A percentile compares a stretch with the other conserved stretches of the same genome.
These are phyloP conservation scores for Fagopyrum esculentum DNA, from an alignment of 148 eudicot species.

Conservation along the genomic window DNA sequence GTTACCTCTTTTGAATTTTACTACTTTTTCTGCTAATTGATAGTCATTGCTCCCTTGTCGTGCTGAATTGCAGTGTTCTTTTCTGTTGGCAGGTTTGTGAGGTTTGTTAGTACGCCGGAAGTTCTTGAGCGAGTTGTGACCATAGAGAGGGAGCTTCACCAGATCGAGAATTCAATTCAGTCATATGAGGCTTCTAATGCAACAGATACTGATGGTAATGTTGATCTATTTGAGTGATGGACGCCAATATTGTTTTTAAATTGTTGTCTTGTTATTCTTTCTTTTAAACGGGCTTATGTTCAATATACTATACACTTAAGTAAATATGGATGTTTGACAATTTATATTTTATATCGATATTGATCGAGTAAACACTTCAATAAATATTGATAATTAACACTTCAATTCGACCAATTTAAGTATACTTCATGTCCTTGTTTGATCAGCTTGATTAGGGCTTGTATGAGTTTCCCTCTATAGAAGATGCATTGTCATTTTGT, in stretches of 20 bases:
- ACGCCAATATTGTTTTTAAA: neutral
- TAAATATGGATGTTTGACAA: neutral
- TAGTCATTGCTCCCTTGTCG: neutral
- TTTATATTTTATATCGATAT: neutral
- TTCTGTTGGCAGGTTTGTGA: slow-evolving; percentile 52
- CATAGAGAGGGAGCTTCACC: slow-evolving; percentile 63
- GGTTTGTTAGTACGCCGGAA: slow-evolving; percentile 74
- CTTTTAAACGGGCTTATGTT: neutral
- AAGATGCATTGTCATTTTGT: neutral
- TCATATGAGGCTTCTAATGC: slow-evolving; percentile 42
- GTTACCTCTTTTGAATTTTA: slow-evolving; percentile 18
- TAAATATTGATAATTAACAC: neutral
- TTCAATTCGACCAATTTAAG: neutral
- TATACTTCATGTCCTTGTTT: neutral
- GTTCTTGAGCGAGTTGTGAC: slow-evolving; percentile 71
- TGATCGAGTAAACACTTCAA: neutral
- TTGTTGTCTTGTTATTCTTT: slow-evolving; percentile 6
- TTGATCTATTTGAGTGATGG: neutral
- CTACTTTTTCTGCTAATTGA: neutral
- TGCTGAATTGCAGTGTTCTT: slow-evolving; percentile 8
- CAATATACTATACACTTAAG: neutral
- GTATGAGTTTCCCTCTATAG: slow-evolving; percentile 1
- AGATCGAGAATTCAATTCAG: slow-evolving; percentile 58
- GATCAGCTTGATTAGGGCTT: neutral
- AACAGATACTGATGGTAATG: slow-evolving; percentile 9